Percentiles rank a stretch among this genome's conserved stretches.
Conservation (phyloP, 805 yeast species). For the Ogataea methylovora region DNA sequence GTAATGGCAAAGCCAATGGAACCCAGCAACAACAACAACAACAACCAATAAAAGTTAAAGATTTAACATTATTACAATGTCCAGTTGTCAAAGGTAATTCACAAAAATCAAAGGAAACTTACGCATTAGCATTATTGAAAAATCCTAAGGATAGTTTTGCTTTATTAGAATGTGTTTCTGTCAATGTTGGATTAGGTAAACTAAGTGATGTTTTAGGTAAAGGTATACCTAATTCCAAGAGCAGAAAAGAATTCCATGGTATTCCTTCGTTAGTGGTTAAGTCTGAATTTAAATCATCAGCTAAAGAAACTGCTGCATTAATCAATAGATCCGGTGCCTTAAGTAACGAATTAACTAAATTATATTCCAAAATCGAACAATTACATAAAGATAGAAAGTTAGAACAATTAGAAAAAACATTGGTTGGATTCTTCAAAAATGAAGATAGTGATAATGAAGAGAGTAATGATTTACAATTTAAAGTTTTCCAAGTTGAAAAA, state of each 20-base stretch:
- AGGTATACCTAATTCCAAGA: slow-evolving; percentile 25
- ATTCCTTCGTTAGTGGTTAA: slow-evolving; percentile 9
- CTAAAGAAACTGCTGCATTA: slow-evolving; percentile 17
- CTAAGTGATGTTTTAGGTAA: slow-evolving; percentile 67
- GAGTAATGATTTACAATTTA: slow-evolving; percentile 17
- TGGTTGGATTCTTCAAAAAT: slow-evolving; percentile 23
- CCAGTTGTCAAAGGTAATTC: slow-evolving; percentile 36
- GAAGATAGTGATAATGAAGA: slow-evolving; percentile 14
- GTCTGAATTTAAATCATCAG: slow-evolving; percentile 10
- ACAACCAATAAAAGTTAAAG: slow-evolving; percentile 6
- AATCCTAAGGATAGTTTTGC: slow-evolving; percentile 36
- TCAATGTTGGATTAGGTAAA: slow-evolving; percentile 61
- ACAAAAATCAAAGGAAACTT: slow-evolving; percentile 30
- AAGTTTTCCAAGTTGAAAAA: slow-evolving; percentile 51
- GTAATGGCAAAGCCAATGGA: slow-evolving; percentile 16
- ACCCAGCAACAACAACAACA: slow-evolving; percentile 4
- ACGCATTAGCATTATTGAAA: slow-evolving; percentile 33
- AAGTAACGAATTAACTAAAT: slow-evolving; percentile 18
- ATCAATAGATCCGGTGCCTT: slow-evolving; percentile 11
- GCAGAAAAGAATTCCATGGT: slow-evolving; percentile 2
- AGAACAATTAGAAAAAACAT: slow-evolving; percentile 20
- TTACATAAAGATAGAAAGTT: slow-evolving; percentile 17
- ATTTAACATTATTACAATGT: slow-evolving; percentile 22
- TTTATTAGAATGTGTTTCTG: slow-evolving; percentile 34
- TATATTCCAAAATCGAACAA: slow-evolving; percentile 19